Evolutionary conservation across 129 eudicot species (phyloP).

Genomic region (Artemisia annua): DNA sequence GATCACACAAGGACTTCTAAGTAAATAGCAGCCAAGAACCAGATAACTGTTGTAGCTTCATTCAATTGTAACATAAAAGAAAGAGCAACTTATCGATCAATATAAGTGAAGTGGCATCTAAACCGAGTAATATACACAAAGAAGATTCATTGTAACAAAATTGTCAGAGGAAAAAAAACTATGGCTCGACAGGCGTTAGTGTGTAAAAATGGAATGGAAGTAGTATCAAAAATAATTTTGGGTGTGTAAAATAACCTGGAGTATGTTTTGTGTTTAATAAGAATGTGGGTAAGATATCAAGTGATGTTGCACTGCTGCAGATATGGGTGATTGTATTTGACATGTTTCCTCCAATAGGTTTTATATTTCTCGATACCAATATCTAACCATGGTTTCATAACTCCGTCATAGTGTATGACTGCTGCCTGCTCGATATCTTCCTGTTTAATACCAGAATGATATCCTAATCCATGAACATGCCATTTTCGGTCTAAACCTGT

Average conservation of each 20-base stretch:
- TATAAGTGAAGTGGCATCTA: slow-evolving; percentile 20
- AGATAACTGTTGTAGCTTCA: slow-evolving; percentile 5
- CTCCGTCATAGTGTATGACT: slow-evolving; percentile 86
- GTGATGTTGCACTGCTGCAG: slow-evolving; percentile 85
- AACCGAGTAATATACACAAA: slow-evolving; percentile 30
- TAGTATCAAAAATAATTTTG: slow-evolving; percentile 38
- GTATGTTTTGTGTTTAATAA: slow-evolving; percentile 14
- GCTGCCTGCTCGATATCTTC: slow-evolving; percentile 71
- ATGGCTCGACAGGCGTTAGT: slow-evolving; percentile 18
- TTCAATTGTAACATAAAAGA: slow-evolving; percentile 12
- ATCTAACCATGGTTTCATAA: slow-evolving; percentile 95
- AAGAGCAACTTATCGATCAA: not conserved
- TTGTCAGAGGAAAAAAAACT: not conserved
- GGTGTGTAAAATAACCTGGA: not conserved
- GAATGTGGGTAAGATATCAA: slow-evolving; percentile 20
- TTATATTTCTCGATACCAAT: slow-evolving; percentile 72
- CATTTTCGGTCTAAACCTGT: slow-evolving; percentile 57
- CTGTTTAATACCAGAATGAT: slow-evolving; percentile 48
- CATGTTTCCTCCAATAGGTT: slow-evolving; percentile 67
- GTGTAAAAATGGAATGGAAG: slow-evolving; percentile 27
- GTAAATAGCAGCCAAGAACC: slow-evolving; percentile 4
- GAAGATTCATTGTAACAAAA: slow-evolving; percentile 19
- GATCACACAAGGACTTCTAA: not conserved
- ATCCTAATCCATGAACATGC: slow-evolving; percentile 89
- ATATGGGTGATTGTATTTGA: slow-evolving; percentile 68